phyloP scores from a whole-genome alignment of 1,284 basidiomycete genomes.

The Trichosporon coremiiforme region DNA sequence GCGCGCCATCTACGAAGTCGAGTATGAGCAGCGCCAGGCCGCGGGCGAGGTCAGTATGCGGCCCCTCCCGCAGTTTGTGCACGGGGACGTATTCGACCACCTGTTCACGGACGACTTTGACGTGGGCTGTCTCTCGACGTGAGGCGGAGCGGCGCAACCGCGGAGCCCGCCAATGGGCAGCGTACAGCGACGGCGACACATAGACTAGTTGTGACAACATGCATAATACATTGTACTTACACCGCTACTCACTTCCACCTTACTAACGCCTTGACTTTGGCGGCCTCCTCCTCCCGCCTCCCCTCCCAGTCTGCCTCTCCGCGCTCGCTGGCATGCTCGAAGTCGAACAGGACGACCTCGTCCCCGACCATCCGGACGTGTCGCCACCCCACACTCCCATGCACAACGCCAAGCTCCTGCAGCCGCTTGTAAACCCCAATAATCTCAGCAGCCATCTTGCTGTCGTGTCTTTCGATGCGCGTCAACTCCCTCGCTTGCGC shows the following conservation, averaged over 20 bases:
- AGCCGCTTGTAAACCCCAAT: background rate
- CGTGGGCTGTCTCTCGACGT: slow-evolving; percentile 39
- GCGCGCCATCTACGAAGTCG: slow-evolving; percentile 79
- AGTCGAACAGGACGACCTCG: background rate
- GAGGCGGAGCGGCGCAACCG: background rate
- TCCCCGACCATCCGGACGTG: background rate
- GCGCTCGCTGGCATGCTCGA: background rate
- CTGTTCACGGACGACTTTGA: slow-evolving; percentile 39
- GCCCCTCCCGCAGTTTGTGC: slow-evolving; percentile 30
- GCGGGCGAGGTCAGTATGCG: slow-evolving; percentile 14
- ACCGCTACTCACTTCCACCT: background rate
- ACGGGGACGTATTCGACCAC: slow-evolving; percentile 47
- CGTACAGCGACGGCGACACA: background rate
- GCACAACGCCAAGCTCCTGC: background rate
- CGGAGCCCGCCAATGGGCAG: background rate
- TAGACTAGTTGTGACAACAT: slow-evolving; percentile 3
- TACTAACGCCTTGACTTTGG: background rate
- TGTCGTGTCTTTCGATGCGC: background rate
- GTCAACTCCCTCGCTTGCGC: background rate
- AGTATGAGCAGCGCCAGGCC: slow-evolving; percentile 54
- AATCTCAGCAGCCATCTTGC: background rate
- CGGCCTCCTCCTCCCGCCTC: background rate
- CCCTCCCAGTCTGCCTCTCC: background rate
- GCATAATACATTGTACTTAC: background rate
- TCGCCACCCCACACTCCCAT: background rate